These are phyloP conservation scores for Maudiozyma saulgeensis DNA, from an alignment of 805 yeast genomes.

Conservation along the genomic window DNA sequence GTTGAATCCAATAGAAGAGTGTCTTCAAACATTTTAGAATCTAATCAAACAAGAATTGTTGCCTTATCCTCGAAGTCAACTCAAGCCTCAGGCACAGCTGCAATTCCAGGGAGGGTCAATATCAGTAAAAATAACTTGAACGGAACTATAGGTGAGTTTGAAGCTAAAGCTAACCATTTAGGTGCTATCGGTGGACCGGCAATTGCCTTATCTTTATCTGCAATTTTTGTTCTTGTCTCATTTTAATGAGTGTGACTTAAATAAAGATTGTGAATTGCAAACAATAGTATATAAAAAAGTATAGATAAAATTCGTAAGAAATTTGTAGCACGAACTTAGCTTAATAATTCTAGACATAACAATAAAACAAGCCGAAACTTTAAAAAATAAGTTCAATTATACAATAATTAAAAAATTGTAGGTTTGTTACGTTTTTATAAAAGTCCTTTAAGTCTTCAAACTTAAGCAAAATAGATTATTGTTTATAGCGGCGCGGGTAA, in stretches of 20 bases:
- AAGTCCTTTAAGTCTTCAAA: no score
- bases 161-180: conserved; percentile 7
- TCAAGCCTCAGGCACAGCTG: not conserved
- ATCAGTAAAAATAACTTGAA: not conserved
- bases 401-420: no score
- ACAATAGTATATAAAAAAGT: no score
- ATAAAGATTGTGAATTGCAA: not conserved
- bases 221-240: not conserved
- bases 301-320: no score
- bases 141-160: not conserved
- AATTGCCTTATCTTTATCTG: not conserved
- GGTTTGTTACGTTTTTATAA: not conserved
- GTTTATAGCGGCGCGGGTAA: no score
- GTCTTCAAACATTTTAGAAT: not conserved
- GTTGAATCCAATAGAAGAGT: not conserved
- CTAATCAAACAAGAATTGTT: not conserved
- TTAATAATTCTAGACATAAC: no score
- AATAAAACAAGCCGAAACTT: no score
- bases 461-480: no score
- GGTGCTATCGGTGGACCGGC: not conserved
- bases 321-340: no score
- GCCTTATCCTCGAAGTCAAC: not conserved
- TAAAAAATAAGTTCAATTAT: no score
- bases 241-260: not conserved
- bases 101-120: not conserved